Conservation (phyloP, 2,329 filamentous ascomycete genomes). For the Tolypocladium tropicale region DNA sequence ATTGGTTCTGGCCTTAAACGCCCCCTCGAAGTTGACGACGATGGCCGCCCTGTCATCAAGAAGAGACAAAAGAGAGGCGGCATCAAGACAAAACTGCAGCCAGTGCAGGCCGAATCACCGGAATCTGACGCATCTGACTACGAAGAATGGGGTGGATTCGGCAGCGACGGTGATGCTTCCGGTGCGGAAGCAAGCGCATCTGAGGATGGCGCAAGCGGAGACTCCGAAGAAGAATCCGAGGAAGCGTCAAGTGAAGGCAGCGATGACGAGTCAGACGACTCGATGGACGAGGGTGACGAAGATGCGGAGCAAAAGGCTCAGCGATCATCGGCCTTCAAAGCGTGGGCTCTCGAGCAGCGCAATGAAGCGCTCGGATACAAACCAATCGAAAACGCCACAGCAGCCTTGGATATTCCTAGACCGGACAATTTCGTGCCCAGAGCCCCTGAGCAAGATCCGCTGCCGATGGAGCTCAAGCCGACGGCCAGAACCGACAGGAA, state of each 20-base stretch:
- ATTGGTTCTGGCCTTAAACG: conserved; percentile 77
- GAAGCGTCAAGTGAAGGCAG: conserved; percentile 22
- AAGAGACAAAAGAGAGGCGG: conserved; percentile 67
- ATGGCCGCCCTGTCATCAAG: conserved; percentile 71
- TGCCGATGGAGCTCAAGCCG: conserved; percentile 55
- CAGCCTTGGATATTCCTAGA: conserved; percentile 41
- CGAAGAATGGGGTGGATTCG: conserved; percentile 55
- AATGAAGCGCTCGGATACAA: conserved; percentile 70
- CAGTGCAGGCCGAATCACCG: conserved; percentile 26
- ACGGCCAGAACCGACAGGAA: conserved; percentile 55
- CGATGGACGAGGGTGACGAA: conserved; percentile 20
- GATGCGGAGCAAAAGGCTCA: conserved; percentile 16
- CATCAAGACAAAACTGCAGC: conserved; percentile 43
- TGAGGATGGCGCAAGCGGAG: conserved; percentile 12
- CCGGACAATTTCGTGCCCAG: conserved; percentile 56
- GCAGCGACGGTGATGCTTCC: conserved; percentile 31
- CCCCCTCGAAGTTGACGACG: conserved; percentile 69
- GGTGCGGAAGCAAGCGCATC: conserved; percentile 10
- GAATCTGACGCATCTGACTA: conserved; percentile 26
- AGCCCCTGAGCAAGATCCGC: conserved; percentile 57
- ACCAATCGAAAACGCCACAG: conserved; percentile 31
- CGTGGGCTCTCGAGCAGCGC: conserved; percentile 80
- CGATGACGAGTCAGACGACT: conserved; percentile 14
- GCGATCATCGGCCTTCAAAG: conserved; percentile 67
- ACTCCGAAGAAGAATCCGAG: conserved; percentile 13